Evolutionary conservation across 768 basidiomycete genomes (phyloP), one percentile per base, ranked within the genome.

Genomic region (Podaxis sp.): DNA sequence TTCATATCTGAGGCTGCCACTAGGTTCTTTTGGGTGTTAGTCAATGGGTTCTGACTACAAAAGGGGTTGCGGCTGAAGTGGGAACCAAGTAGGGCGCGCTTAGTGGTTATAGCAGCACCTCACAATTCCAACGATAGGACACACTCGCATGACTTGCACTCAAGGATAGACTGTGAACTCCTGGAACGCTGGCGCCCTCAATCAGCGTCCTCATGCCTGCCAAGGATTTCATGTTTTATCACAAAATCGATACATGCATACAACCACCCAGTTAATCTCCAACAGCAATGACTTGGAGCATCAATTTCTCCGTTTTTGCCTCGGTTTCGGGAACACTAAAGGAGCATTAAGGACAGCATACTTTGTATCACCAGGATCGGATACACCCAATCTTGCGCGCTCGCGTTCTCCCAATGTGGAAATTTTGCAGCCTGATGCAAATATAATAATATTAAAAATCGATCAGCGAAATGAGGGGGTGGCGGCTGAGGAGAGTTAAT

Each of bases 281-380:
- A 46, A 46, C 7, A 10, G 7, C 20, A 17, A 24, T 22, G 54
- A 10, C 11, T 7, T 15, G 30, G 24, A 50, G 37, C 20, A 24
- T 56, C 63, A 65, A 41, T 67, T 73, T 65, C 74, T 78, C 68
- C 76, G 75, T 70, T 75, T 76, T 53, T 75, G 69, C 62, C 74
- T 73, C 22, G 83, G 80, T 70, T 90, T 91, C 0, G 95, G 95
- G 76, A 97, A 97, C 64, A 84, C 80, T 1, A 96, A 80, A 2
- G 96, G 96, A 0, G 86, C 83, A 48, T 76, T 84, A 59, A 99
- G 79, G 0, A 89, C 77, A 0, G 95, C 95, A 58, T 88, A 82
- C 70, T 90, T 91, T 46, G 81, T 81, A 40, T 83, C 84, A 2
- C 84, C 85, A 36, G 79, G 81, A 51, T 87, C 82, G 0, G 88